Percentiles rank a stretch among this genome's conserved stretches.
These are phyloP conservation scores for Aspergillus viridinutans DNA, from an alignment of 2,329 filamentous ascomycete genomes.

Conservation along the genomic window DNA sequence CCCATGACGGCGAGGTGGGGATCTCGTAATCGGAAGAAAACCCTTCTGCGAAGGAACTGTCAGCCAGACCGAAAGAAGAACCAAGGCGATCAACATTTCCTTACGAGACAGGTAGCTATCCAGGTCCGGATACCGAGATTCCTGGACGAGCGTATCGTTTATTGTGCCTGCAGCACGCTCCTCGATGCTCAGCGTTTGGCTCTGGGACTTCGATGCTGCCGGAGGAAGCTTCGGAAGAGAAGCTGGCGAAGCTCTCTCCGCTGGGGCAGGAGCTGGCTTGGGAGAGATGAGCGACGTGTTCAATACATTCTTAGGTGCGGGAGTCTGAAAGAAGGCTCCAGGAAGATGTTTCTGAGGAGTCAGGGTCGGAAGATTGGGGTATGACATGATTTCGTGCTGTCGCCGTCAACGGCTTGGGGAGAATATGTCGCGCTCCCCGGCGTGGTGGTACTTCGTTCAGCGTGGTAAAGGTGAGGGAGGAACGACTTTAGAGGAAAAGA, in stretches of 20 bases:
- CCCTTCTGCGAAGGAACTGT: slow-evolving; percentile 57
- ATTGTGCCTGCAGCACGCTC: slow-evolving; percentile 78
- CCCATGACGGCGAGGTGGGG: slow-evolving; percentile 64
- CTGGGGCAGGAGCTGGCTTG: slow-evolving; percentile 23
- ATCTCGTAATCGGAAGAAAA: slow-evolving; percentile 90
- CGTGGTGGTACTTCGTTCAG: slow-evolving; percentile 7
- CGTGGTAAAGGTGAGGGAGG: neutral
- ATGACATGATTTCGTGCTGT: slow-evolving; percentile 36
- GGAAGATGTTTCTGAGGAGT: slow-evolving; percentile 40
- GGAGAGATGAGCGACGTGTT: slow-evolving; percentile 34
- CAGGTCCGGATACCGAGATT: slow-evolving; percentile 80
- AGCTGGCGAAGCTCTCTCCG: slow-evolving; percentile 26
- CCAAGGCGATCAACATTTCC: slow-evolving; percentile 35
- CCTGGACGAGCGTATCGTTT: slow-evolving; percentile 70
- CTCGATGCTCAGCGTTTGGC: slow-evolving; percentile 61
- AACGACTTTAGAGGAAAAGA: slow-evolving; percentile 1
- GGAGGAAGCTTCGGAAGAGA: slow-evolving; percentile 34
- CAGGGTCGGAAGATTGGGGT: slow-evolving; percentile 32
- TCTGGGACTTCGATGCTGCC: slow-evolving; percentile 40
- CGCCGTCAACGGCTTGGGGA: slow-evolving; percentile 7
- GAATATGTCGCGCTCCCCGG: slow-evolving; percentile 21
- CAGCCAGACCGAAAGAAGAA: slow-evolving; percentile 26
- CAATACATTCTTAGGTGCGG: slow-evolving; percentile 33
- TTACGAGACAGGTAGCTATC: slow-evolving; percentile 85
- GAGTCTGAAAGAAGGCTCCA: slow-evolving; percentile 40